These are phyloP conservation scores for Candida mattraensis DNA, from an alignment of 805 yeast genomes.

Conservation along the genomic window DNA sequence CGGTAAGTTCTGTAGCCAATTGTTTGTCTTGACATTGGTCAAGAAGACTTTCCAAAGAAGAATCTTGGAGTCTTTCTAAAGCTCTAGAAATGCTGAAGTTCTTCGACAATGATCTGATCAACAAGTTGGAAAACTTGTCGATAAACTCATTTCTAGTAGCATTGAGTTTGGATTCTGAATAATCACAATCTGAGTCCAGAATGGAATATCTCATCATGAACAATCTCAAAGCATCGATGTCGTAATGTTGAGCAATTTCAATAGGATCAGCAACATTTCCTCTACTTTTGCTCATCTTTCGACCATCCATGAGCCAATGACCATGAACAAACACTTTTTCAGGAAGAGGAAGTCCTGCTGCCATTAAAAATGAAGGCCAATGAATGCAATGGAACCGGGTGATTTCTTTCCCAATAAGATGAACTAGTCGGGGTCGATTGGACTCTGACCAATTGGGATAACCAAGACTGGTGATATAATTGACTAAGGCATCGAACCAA, in stretches of 20 bases:
- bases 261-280: slow-evolving; percentile 96
- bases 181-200: slow-evolving; percentile 77
- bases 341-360: slow-evolving; percentile 74
- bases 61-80: slow-evolving; percentile 25
- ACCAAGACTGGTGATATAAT: slow-evolving; percentile 72
- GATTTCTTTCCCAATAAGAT: slow-evolving; percentile 91
- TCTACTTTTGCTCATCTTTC: slow-evolving; percentile 88
- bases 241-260: slow-evolving; percentile 59
- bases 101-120: slow-evolving; percentile 70
- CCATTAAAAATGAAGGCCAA: slow-evolving; percentile 92
- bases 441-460: slow-evolving; percentile 40
- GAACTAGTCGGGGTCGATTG: slow-evolving; percentile 42
- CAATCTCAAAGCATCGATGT: slow-evolving; percentile 71
- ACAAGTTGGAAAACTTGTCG: slow-evolving; percentile 80
- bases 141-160: slow-evolving; percentile 62
- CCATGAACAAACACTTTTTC: slow-evolving; percentile 81
- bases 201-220: slow-evolving; percentile 75
- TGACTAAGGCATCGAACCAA: slow-evolving; percentile 94
- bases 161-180: slow-evolving; percentile 55
- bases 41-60: slow-evolving; percentile 29
- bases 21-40: slow-evolving; percentile 12
- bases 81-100: slow-evolving; percentile 61
- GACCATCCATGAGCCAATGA: slow-evolving; percentile 89
- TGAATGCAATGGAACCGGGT: slow-evolving; percentile 83
- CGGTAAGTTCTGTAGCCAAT: slow-evolving; percentile 18